Evolutionary conservation across 192 early-diverging fungal genomes (phyloP).

Genomic region (Chytriomyces sp.): DNA sequence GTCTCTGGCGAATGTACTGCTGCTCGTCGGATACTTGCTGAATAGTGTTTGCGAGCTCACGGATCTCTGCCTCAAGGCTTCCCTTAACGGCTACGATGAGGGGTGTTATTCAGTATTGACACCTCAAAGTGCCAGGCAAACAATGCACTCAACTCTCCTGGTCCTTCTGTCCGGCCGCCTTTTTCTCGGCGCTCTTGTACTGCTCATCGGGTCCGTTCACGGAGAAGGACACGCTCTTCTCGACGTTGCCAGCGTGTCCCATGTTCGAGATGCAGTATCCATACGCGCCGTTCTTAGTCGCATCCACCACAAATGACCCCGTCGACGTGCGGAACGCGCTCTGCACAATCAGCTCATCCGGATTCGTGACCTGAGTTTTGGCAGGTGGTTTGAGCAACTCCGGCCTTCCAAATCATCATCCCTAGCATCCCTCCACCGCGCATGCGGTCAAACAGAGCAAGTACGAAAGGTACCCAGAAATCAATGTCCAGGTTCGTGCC

Average conservation of each 20-base stretch:
- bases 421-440: too few species aligned
- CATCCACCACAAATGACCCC: constrained; percentile 9
- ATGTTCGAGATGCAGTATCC: constrained; percentile 20
- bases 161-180: background rate
- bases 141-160: background rate
- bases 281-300: constrained; percentile 6
- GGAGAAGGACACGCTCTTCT: constrained; percentile 16
- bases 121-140: background rate
- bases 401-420: too few species aligned
- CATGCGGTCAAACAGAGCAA: too few species aligned
- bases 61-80: background rate
- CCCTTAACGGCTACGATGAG: background rate
- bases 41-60: constrained; percentile 17
- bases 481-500: constrained; percentile 9
- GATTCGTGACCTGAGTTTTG: constrained; percentile 1
- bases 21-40: constrained; percentile 23
- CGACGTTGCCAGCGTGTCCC: background rate
- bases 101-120: background rate
- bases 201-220: constrained; percentile 21
- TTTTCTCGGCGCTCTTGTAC: background rate
- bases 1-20: constrained; percentile 7
- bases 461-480: constrained; percentile 18
- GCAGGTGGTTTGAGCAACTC: too few species aligned
- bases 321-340: constrained; percentile 4
- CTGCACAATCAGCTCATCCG: constrained; percentile 16